Conservation (phyloP, 2,329 filamentous ascomycete genomes). For the Bipolaris cookei region DNA sequence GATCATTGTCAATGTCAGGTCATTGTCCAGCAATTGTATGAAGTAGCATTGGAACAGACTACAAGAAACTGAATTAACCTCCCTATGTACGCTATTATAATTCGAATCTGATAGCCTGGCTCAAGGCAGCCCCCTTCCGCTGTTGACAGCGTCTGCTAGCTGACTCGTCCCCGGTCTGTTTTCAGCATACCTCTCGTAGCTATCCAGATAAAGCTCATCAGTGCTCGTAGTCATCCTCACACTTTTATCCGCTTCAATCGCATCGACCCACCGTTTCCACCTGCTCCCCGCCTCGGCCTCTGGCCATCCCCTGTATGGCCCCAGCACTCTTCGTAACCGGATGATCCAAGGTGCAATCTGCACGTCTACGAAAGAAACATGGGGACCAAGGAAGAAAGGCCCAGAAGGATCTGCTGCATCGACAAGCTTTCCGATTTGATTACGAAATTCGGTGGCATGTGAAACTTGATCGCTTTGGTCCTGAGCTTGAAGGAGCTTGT, state of each 20-base stretch:
- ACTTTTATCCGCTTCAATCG: constrained; percentile 68
- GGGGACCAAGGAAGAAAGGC: constrained; percentile 70
- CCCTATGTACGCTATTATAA: background rate
- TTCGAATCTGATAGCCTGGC: background rate
- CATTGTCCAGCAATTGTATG: background rate
- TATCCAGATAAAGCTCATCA: constrained; percentile 70
- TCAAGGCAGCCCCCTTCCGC: constrained; percentile 60
- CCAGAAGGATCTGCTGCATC: constrained; percentile 64
- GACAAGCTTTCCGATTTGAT: constrained; percentile 68
- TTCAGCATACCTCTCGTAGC: constrained; percentile 68
- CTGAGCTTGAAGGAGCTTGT: constrained; percentile 71
- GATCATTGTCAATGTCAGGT: too few relatives aligned
- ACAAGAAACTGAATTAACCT: background rate
- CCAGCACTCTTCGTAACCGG: constrained; percentile 69
- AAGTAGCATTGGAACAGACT: background rate
- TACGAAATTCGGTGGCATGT: constrained; percentile 66
- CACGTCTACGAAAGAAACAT: constrained; percentile 71
- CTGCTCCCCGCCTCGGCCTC: constrained; percentile 67
- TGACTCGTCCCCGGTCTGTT: constrained; percentile 66
- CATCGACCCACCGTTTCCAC: constrained; percentile 73
- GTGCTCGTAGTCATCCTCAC: constrained; percentile 71
- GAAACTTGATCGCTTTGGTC: constrained; percentile 64
- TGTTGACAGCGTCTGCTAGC: constrained; percentile 66
- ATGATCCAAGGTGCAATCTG: constrained; percentile 78
- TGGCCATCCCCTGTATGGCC: constrained; percentile 70